phyloP scores from a whole-genome alignment of 106 monocot species.

The Alisma plantagoaquatica region DNA sequence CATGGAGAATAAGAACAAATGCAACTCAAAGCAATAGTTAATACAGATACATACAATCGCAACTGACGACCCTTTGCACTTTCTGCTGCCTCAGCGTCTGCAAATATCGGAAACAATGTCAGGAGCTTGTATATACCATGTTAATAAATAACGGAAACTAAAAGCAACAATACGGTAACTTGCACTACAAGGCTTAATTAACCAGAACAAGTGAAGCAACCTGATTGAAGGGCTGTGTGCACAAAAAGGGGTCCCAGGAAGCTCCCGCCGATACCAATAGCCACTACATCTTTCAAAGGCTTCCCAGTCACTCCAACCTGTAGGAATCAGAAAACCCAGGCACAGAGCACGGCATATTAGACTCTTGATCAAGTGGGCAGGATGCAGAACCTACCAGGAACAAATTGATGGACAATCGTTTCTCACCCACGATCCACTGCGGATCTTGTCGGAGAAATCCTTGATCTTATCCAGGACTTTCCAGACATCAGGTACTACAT shows the following conservation, averaged over 20 bases:
- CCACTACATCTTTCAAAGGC: conserved; percentile 73
- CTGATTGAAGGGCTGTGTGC: conserved; percentile 93
- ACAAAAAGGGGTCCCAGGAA: conserved; percentile 94
- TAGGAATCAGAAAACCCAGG: neutral
- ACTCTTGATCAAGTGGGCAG: no score
- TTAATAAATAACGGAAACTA: no score
- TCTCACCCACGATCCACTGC: conserved; percentile 88
- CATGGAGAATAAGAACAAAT: no score
- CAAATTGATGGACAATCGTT: no score
- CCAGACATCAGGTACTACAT: conserved; percentile 93
- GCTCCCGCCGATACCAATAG: conserved; percentile 94
- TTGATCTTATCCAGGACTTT: conserved; percentile 79
- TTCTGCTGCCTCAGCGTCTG: conserved; percentile 78
- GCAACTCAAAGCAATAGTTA: no score
- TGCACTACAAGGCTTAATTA: no score
- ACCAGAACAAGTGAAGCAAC: conserved; percentile 18
- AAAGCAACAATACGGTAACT: no score
- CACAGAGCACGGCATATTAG: no score
- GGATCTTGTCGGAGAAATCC: conserved; percentile 66
- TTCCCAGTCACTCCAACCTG: conserved; percentile 96
- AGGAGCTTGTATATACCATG: no score
- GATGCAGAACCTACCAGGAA: no score
- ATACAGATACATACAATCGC: conserved; percentile 60
- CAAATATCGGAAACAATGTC: no score
- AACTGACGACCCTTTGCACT: conserved; percentile 79